Conservation (phyloP, 257 asterid species). For the Lantana camara region DNA sequence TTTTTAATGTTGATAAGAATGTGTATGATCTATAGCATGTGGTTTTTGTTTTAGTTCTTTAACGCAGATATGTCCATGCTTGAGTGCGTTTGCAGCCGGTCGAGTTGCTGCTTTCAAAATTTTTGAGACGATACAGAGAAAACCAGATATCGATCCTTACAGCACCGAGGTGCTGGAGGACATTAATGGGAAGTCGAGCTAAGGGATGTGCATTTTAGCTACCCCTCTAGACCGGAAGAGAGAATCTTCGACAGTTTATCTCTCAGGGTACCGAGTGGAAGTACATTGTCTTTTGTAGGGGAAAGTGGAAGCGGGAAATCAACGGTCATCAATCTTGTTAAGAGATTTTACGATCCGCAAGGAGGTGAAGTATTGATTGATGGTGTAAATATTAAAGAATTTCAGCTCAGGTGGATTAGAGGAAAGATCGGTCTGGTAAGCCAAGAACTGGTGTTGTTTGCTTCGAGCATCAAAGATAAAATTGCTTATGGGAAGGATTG, state of each 20-base stretch:
- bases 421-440: conserved; percentile 55
- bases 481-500: conserved; percentile 49
- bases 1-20: neutral
- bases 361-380: conserved; percentile 52
- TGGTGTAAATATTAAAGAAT: conserved; percentile 49
- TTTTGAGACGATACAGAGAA: conserved; percentile 40
- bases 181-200: conserved; percentile 47
- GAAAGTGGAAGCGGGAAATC: conserved; percentile 71
- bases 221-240: conserved; percentile 51
- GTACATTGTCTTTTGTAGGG: conserved; percentile 54
- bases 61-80: conserved; percentile 52
- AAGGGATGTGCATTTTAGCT: conserved; percentile 51
- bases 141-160: conserved; percentile 52
- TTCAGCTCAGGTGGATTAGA: conserved; percentile 57
- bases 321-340: conserved; percentile 42
- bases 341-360: conserved; percentile 67
- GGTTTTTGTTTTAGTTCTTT: conserved; percentile 39
- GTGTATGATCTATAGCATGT: neutral
- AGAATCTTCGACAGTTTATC: conserved; percentile 38
- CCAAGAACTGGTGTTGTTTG: conserved; percentile 59
- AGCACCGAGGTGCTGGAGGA: conserved; percentile 33
- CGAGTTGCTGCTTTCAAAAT: conserved; percentile 53
- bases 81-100: conserved; percentile 52
- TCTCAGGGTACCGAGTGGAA: conserved; percentile 40
- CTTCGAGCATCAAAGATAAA: conserved; percentile 42